Evolutionary conservation across 495 filamentous ascomycete species (phyloP).

Genomic region (Elasticomyces elasticus): DNA sequence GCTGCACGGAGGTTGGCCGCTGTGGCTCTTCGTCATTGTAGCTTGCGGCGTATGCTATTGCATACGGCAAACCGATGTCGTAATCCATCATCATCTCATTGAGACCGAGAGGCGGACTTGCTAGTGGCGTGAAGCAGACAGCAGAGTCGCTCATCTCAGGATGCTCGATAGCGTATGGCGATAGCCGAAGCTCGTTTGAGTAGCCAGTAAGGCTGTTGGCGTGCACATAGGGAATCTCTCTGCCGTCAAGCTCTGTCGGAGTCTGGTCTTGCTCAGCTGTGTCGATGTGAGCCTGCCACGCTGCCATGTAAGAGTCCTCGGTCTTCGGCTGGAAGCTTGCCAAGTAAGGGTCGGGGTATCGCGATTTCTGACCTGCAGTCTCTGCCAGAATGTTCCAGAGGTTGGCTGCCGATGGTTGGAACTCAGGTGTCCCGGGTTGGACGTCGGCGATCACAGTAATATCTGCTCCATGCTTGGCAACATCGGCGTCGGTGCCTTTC

Average conservation of each 20-base stretch:
- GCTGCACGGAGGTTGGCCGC: not conserved
- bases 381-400: conserved; percentile 15
- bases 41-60: not conserved
- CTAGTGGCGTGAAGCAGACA: conserved; percentile 1
- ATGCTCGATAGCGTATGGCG: conserved; percentile 5
- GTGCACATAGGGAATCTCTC: conserved; percentile 16
- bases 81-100: conserved; percentile 18
- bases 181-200: conserved; percentile 4
- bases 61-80: not conserved
- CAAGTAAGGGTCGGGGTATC: not conserved
- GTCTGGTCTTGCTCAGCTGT: not conserved
- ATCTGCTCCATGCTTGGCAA: not conserved
- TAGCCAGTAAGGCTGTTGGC: conserved; percentile 17
- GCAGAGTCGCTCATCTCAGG: conserved; percentile 1
- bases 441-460: not conserved
- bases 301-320: not conserved
- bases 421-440: not conserved
- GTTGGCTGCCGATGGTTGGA: conserved; percentile 9
- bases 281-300: not conserved
- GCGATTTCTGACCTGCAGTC: not conserved
- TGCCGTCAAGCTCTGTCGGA: conserved; percentile 13
- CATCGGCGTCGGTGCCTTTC: not conserved
- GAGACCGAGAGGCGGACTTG: conserved; percentile 2
- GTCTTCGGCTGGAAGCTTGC: not conserved
- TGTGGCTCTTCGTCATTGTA: not conserved